These are phyloP conservation scores for Rubia tinctorum DNA, from an alignment of 305 asterid genomes.

Conservation along the genomic window DNA sequence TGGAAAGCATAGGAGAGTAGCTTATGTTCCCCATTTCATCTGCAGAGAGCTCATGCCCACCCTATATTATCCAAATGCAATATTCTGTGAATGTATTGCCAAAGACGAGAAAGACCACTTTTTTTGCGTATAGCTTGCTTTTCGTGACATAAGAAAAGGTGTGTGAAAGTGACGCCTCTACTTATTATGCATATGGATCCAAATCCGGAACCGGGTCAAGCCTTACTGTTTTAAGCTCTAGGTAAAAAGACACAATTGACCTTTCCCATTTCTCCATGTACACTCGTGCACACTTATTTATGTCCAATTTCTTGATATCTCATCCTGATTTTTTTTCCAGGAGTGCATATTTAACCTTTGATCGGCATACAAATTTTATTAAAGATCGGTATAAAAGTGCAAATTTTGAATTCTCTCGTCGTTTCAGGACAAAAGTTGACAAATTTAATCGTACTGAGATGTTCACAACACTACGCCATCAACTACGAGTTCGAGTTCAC, in stretches of 20 bases:
- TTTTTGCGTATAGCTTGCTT: background rate
- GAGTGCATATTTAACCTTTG: too few relatives aligned
- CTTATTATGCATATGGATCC: background rate
- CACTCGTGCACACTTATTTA: too few relatives aligned
- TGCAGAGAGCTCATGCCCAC: slow-evolving; percentile 13
- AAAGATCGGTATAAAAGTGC: too few relatives aligned
- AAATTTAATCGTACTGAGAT: too few relatives aligned
- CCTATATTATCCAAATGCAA: background rate
- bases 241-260: background rate
- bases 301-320: too few relatives aligned
- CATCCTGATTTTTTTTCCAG: too few relatives aligned
- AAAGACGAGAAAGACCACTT: background rate
- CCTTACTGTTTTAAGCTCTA: background rate
- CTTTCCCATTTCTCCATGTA: too few relatives aligned
- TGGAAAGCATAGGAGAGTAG: background rate
- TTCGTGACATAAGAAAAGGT: background rate
- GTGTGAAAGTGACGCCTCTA: slow-evolving; percentile 4
- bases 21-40: slow-evolving; percentile 23
- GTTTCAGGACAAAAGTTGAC: too few relatives aligned
- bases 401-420: too few relatives aligned
- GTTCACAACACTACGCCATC: too few relatives aligned
- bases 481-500: too few relatives aligned
- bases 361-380: too few relatives aligned
- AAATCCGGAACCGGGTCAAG: background rate
- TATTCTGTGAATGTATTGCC: background rate